A percentile compares a stretch with the other conserved stretches of the same genome.
Conservation (phyloP, 2,329 filamentous ascomycete species). For the Trichoderma polysporum region DNA sequence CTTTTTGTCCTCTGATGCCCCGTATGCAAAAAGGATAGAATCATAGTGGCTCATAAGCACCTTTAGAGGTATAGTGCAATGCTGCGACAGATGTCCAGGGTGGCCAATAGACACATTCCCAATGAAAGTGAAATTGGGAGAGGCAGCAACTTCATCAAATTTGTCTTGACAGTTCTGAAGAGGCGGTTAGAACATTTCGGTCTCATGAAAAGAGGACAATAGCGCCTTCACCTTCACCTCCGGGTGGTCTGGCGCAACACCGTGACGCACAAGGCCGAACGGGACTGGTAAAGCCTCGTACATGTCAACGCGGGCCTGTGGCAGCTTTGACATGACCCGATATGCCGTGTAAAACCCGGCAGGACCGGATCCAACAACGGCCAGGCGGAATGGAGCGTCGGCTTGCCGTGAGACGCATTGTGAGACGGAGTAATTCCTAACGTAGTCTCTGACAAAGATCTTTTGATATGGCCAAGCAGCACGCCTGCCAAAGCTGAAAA, state of each 20-base stretch:
- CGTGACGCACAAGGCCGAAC: slow-evolving; percentile 88
- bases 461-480: not conserved
- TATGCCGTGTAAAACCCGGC: slow-evolving; percentile 95
- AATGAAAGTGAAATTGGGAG: slow-evolving; percentile 81
- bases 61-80: slow-evolving; percentile 61
- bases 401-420: not conserved
- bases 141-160: slow-evolving; percentile 83
- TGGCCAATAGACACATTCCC: slow-evolving; percentile 83
- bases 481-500: slow-evolving; percentile 3
- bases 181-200: not conserved
- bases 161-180: slow-evolving; percentile 83
- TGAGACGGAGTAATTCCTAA: not conserved
- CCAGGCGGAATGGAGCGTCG: slow-evolving; percentile 68
- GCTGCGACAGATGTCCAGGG: slow-evolving; percentile 37
- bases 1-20: slow-evolving; percentile 78
- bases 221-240: slow-evolving; percentile 77
- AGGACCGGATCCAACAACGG: slow-evolving; percentile 88
- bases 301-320: slow-evolving; percentile 81
- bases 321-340: slow-evolving; percentile 73
- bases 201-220: not conserved
- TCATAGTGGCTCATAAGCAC: slow-evolving; percentile 81
- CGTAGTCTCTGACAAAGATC: not conserved
- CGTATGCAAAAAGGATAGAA: slow-evolving; percentile 89
- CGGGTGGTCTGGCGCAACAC: slow-evolving; percentile 96
- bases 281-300: slow-evolving; percentile 92